A percentile compares a stretch with the other conserved stretches of the same genome.
phyloP scores from a whole-genome alignment of 495 filamentous ascomycete species.

The Massariosphaeria phaeospora region DNA sequence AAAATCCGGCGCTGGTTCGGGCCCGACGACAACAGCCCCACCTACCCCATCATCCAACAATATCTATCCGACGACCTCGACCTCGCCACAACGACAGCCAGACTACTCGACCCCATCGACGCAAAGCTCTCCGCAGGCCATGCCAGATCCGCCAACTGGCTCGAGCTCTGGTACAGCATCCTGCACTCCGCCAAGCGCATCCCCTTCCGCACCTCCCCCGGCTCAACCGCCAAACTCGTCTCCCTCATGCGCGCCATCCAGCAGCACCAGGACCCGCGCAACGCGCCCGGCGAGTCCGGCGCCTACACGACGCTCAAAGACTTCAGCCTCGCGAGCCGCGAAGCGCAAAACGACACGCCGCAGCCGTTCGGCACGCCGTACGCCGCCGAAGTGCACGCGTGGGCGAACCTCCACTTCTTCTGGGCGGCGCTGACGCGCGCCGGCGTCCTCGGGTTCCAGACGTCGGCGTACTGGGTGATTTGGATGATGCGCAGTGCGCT shows the following conservation, averaged over 20 bases:
- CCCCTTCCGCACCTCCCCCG: neutral
- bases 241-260: constrained; percentile 5
- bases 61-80: constrained; percentile 1
- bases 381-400: constrained; percentile 23
- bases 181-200: constrained; percentile 20
- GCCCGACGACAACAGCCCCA: neutral
- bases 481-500: constrained; percentile 19
- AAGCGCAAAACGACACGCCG: constrained; percentile 17
- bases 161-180: constrained; percentile 6
- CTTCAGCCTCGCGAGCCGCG: constrained; percentile 2
- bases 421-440: constrained; percentile 11
- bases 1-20: constrained; percentile 14
- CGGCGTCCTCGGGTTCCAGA: constrained; percentile 3
- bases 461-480: constrained; percentile 3
- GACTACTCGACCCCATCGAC: neutral
- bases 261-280: too few species aligned
- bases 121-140: neutral
- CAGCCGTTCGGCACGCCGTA: constrained; percentile 11
- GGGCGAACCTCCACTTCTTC: constrained; percentile 24
- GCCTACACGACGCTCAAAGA: neutral
- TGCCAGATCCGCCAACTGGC: neutral
- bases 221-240: constrained; percentile 6
- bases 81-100: neutral
- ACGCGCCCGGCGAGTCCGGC: neutral
- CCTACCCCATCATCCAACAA: constrained; percentile 5